These are phyloP conservation scores for Halteria grandinella DNA, from an alignment of 73 alveolate species.

Conservation along the genomic window DNA sequence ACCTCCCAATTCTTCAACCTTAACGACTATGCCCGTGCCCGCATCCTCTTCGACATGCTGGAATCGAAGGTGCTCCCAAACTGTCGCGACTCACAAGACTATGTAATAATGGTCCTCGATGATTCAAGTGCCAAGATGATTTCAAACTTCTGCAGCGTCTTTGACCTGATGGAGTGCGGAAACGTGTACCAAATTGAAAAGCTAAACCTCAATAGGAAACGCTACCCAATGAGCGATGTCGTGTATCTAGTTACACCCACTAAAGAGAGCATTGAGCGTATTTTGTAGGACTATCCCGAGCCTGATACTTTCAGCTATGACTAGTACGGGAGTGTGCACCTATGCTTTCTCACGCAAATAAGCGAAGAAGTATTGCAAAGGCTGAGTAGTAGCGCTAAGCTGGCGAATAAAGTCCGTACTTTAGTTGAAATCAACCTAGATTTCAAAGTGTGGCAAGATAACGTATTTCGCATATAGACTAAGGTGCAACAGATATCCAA, in stretches of 20 bases:
- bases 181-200: slow-evolving; percentile 53
- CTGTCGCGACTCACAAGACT: slow-evolving; percentile 26
- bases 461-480: slow-evolving; percentile 33
- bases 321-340: slow-evolving; percentile 65
- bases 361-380: slow-evolving; percentile 30
- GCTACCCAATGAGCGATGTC: slow-evolving; percentile 65
- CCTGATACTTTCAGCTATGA: slow-evolving; percentile 17
- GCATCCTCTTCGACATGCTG: slow-evolving; percentile 9
- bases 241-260: slow-evolving; percentile 58
- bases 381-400: slow-evolving; percentile 4
- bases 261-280: neutral
- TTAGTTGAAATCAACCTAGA: slow-evolving; percentile 58
- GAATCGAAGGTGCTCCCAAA: neutral
- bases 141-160: slow-evolving; percentile 39
- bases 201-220: slow-evolving; percentile 37
- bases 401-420: slow-evolving; percentile 35
- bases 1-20: slow-evolving; percentile 26
- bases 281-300: slow-evolving; percentile 55
- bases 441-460: slow-evolving; percentile 56
- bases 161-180: slow-evolving; percentile 51
- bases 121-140: slow-evolving; percentile 36
- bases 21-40: slow-evolving; percentile 15
- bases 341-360: slow-evolving; percentile 63
- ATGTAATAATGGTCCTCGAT: slow-evolving; percentile 57
- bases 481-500: neutral